A percentile compares a stretch with the other conserved stretches of the same genome.
Conservation (phyloP, 1,139 yeast genomes). For the Candida anutae region DNA sequence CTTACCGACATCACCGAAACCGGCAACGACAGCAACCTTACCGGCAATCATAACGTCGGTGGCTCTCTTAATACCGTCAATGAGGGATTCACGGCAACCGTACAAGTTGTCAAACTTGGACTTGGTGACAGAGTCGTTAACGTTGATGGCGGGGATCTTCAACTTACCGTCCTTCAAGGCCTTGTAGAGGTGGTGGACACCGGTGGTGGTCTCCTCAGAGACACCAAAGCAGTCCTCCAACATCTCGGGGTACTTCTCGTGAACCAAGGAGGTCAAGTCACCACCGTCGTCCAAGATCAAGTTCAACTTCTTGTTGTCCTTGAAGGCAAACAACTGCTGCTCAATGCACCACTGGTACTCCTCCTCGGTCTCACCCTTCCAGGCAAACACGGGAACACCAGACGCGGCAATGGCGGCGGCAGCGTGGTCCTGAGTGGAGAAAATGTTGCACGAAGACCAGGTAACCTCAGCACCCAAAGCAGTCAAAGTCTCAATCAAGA, state of each 20-base stretch:
- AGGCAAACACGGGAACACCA: slow-evolving; percentile 99
- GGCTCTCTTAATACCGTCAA: slow-evolving; percentile 99
- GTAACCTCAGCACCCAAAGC: slow-evolving; percentile 99
- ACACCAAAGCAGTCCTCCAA: slow-evolving; percentile 91
- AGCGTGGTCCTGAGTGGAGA: slow-evolving; percentile 99
- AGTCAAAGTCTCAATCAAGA: slow-evolving; percentile 92
- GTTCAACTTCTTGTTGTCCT: slow-evolving; percentile 93
- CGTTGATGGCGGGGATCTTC: slow-evolving; percentile 99
- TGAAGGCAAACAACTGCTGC: slow-evolving; percentile 98
- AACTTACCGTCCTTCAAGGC: slow-evolving; percentile 84
- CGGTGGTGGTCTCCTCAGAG: slow-evolving; percentile 99
- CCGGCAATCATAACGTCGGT: slow-evolving; percentile 99
- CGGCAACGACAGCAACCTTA: slow-evolving; percentile 98
- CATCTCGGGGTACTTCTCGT: slow-evolving; percentile 98
- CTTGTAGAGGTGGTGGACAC: slow-evolving; percentile 99
- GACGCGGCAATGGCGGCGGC: slow-evolving; percentile 99
- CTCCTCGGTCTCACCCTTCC: slow-evolving; percentile 99
- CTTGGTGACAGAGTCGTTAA: slow-evolving; percentile 98
- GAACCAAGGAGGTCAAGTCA: slow-evolving; percentile 94
- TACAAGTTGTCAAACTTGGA: slow-evolving; percentile 99
- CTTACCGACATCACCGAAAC: slow-evolving; percentile 99
- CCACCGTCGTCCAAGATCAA: slow-evolving; percentile 99
- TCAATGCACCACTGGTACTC: slow-evolving; percentile 99
- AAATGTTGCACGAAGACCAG: slow-evolving; percentile 99
- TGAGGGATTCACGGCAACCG: slow-evolving; percentile 99